Conservation (phyloP, 2,329 filamentous ascomycete genomes). For the Epichloe baconii region DNA sequence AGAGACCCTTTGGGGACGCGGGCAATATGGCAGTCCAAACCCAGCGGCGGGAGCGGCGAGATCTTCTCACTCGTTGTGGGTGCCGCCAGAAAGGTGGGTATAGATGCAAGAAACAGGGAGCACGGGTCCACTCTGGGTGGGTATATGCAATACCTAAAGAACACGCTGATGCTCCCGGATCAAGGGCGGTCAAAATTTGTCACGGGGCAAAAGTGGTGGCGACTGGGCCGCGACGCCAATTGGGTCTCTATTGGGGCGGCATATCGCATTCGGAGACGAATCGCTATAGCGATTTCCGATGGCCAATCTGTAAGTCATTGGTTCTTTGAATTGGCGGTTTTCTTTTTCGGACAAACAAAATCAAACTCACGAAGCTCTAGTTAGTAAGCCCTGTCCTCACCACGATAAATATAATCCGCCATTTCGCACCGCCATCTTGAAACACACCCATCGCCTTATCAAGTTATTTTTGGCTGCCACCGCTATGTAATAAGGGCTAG, state of each 20-base stretch:
- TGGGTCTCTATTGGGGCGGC: neutral
- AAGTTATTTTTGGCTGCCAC: neutral
- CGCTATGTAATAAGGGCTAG: neutral
- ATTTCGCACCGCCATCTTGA: neutral
- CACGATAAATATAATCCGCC: too few relatives aligned
- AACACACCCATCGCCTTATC: neutral
- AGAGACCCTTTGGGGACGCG: neutral
- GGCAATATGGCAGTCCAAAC: slow-evolving; percentile 2
- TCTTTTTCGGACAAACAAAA: too few relatives aligned
- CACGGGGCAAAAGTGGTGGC: neutral
- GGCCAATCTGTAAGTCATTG: neutral
- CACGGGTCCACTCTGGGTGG: neutral
- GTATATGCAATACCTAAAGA: slow-evolving; percentile 1
- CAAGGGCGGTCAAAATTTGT: neutral
- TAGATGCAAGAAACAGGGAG: neutral
- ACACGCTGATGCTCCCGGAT: neutral
- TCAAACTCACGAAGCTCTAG: too few relatives aligned
- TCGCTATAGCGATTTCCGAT: neutral
- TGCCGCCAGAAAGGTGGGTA: neutral
- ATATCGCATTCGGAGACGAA: neutral
- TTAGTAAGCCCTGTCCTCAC: too few relatives aligned
- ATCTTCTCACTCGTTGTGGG: slow-evolving; percentile 8
- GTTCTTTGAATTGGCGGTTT: too few relatives aligned
- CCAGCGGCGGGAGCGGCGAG: slow-evolving; percentile 8
- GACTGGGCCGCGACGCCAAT: neutral